Conservation (phyloP, 202 grass and related monocot species). For the Eragrostis tef region DNA sequence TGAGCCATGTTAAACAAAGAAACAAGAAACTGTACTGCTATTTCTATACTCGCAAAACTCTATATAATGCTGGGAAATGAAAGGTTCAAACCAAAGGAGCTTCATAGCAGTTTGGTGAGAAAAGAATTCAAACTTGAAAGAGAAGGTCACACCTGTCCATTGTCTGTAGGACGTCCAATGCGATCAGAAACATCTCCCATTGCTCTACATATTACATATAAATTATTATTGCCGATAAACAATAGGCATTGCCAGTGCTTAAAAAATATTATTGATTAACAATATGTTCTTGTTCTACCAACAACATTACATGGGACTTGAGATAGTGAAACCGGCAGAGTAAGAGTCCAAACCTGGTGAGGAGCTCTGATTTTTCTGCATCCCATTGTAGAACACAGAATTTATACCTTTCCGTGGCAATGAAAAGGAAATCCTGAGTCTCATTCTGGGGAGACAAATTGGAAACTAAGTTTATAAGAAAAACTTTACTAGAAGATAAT, state of each 20-base stretch:
- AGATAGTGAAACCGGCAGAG: neutral
- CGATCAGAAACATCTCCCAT: conserved; percentile 99
- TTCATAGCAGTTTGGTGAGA: neutral
- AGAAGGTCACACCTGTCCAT: conserved; percentile 71
- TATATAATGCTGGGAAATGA: conserved; percentile 17
- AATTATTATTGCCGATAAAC: conserved; percentile 10
- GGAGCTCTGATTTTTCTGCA: conserved; percentile 82
- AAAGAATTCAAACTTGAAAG: neutral
- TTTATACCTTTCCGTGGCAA: conserved; percentile 97
- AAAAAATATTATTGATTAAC: neutral
- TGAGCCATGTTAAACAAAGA: neutral
- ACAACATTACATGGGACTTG: neutral
- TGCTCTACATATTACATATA: conserved; percentile 63
- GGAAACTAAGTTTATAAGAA: conserved; percentile 32
- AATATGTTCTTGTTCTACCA: neutral
- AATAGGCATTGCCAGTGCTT: neutral
- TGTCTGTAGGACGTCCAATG: conserved; percentile 96
- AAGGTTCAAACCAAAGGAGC: conserved; percentile 2
- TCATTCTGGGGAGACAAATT: conserved; percentile 62
- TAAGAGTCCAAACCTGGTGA: conserved; percentile 72
- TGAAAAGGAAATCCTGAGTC: conserved; percentile 96
- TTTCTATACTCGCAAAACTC: neutral
- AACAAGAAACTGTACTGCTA: neutral
- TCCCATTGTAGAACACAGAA: conserved; percentile 99
- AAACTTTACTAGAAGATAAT: neutral